These are phyloP conservation scores for Stramenopiles sp. DNA, from an alignment of 352 stramenopile species.

Conservation along the genomic window DNA sequence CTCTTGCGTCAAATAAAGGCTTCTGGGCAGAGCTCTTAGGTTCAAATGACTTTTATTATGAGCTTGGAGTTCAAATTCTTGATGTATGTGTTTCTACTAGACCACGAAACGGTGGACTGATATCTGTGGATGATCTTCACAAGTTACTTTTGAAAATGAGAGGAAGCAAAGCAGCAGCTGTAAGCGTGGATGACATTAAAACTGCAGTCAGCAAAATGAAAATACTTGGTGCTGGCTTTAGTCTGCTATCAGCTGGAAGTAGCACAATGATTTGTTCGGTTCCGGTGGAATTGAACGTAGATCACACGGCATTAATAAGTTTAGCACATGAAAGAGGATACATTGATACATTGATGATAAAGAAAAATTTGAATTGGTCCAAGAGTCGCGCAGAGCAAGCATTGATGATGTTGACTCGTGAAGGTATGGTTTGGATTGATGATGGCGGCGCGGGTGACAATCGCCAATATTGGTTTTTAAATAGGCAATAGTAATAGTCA, in stretches of 20 bases:
- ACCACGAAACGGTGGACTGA: conserved; percentile 34
- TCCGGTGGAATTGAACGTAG: not conserved
- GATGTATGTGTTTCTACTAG: conserved; percentile 37
- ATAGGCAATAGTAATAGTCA: too few species aligned
- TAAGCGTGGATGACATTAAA: conserved; percentile 1
- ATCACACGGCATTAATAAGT: conserved; percentile 1
- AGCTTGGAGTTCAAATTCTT: conserved; percentile 90
- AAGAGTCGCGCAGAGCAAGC: not conserved
- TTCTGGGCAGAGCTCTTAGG: conserved; percentile 87
- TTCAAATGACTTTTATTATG: conserved; percentile 95
- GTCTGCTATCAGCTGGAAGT: not conserved
- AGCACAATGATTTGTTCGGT: not conserved
- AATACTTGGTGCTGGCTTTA: not conserved
- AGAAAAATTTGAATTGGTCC: conserved; percentile 6
- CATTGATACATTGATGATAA: not conserved
- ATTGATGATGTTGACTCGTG: conserved; percentile 4
- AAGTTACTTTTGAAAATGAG: not conserved
- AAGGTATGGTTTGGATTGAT: conserved; percentile 6
- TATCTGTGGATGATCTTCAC: conserved; percentile 17
- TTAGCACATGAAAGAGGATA: not conserved
- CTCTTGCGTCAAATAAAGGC: conserved; percentile 73
- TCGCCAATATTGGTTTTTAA: conserved; percentile 5
- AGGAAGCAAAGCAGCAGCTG: not conserved
- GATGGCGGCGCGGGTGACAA: not conserved
- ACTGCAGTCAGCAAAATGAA: conserved; percentile 2